Evolutionary conservation across 305 asterid species (phyloP).

Genomic region (Rubia occidens): DNA sequence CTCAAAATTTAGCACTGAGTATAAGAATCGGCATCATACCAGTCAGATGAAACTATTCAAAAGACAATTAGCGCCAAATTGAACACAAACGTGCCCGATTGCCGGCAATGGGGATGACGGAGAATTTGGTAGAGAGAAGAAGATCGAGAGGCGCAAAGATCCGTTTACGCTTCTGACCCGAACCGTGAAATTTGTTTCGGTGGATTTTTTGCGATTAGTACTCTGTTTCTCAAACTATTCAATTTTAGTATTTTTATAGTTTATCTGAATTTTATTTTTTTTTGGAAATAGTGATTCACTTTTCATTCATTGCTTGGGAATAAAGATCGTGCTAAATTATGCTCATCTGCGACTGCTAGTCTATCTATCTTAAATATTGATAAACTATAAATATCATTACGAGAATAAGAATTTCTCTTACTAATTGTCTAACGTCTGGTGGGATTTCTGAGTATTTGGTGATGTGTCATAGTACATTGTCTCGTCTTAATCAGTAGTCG

Average conservation of each 20-base stretch:
- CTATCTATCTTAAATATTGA: too few relatives aligned
- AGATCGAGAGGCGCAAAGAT: slow-evolving; percentile 1
- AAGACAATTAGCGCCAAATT: not conserved
- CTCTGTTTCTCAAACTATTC: not conserved
- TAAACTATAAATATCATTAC: too few relatives aligned
- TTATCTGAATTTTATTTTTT: too few relatives aligned
- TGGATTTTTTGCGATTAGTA: not conserved
- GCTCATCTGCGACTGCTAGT: too few relatives aligned
- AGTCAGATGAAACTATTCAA: not conserved
- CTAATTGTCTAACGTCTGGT: too few relatives aligned
- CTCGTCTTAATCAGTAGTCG: too few relatives aligned
- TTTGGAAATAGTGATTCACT: too few relatives aligned
- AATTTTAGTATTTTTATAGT: not conserved
- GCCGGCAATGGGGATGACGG: slow-evolving; percentile 7
- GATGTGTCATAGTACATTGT: too few relatives aligned
- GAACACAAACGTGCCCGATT: not conserved
- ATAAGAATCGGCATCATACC: not conserved
- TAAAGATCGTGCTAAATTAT: too few relatives aligned
- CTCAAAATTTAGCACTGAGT: not conserved
- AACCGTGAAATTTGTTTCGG: not conserved
- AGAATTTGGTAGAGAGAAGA: not conserved
- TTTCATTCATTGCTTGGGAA: too few relatives aligned
- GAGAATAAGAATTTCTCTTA: too few relatives aligned
- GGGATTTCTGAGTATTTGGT: too few relatives aligned
- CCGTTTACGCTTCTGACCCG: slow-evolving; percentile 27